Evolutionary conservation across 805 yeast species (phyloP).

Genomic region (Metschnikowia lochheadii): DNA sequence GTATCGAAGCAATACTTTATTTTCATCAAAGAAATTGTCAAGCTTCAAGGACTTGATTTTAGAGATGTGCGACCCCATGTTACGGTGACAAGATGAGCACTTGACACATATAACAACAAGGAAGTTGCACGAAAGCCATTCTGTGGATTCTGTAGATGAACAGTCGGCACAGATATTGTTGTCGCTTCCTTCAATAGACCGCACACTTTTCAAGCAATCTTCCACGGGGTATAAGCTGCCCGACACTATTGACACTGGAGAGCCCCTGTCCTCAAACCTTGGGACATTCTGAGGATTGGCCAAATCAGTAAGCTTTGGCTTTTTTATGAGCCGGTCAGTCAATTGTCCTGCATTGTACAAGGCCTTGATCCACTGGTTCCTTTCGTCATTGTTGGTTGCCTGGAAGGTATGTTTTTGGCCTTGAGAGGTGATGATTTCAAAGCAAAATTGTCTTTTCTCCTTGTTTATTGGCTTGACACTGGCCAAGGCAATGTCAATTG

Average conservation of each 20-base stretch:
- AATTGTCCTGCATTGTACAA: conserved; percentile 56
- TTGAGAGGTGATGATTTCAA: conserved; percentile 69
- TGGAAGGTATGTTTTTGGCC: conserved; percentile 70
- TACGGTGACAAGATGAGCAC: conserved; percentile 86
- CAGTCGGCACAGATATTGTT: conserved; percentile 80
- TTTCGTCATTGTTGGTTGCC: conserved; percentile 64
- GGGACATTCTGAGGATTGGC: conserved; percentile 15
- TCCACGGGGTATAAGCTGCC: conserved; percentile 16
- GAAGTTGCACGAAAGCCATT: conserved; percentile 82
- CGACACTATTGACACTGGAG: conserved; percentile 34
- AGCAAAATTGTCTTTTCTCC: conserved; percentile 55
- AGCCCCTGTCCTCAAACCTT: conserved; percentile 16
- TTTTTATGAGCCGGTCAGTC: conserved; percentile 14
- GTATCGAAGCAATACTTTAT: conserved; percentile 47
- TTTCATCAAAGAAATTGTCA: conserved; percentile 64
- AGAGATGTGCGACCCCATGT: conserved; percentile 77
- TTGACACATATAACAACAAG: conserved; percentile 72
- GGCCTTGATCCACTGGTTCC: conserved; percentile 63
- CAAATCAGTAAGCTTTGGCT: conserved; percentile 11
- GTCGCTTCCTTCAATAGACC: conserved; percentile 41
- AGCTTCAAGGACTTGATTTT: conserved; percentile 74
- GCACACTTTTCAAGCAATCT: conserved; percentile 36
- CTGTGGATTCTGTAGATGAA: conserved; percentile 58
- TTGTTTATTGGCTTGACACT: conserved; percentile 47
- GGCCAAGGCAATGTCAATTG: conserved; percentile 69